Conservation (phyloP, 2,329 filamentous ascomycete species). For the Onygenales sp. region DNA sequence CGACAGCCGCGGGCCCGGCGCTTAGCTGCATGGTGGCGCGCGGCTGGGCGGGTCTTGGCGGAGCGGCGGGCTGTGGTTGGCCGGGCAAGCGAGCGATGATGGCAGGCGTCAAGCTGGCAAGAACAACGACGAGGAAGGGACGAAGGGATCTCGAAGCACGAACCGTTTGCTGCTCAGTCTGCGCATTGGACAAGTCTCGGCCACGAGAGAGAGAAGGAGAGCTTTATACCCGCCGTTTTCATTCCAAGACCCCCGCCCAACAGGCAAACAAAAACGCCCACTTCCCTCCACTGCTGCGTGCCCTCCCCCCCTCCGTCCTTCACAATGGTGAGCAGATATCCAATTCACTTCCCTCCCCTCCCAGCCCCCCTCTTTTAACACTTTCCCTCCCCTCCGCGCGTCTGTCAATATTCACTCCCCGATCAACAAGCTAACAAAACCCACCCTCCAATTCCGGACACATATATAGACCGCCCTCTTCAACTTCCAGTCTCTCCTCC, state of each 20-base stretch:
- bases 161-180: not conserved
- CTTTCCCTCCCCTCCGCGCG: not conserved
- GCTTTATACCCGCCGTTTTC: not conserved
- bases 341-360: too few species aligned
- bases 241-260: too few species aligned
- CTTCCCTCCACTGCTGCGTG: too few species aligned
- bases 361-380: too few species aligned
- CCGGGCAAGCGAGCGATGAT: not conserved
- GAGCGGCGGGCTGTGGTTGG: not conserved
- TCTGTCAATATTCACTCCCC: not conserved
- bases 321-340: too few species aligned
- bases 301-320: too few species aligned
- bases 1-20: not conserved
- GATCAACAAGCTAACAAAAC: not conserved
- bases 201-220: not conserved
- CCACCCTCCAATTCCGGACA: not conserved
- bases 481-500: slow-evolving; percentile 94
- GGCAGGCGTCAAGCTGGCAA: too few species aligned
- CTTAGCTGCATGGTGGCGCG: not conserved
- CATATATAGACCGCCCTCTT: slow-evolving; percentile 74
- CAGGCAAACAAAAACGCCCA: too few species aligned
- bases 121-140: too few species aligned
- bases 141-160: too few species aligned
- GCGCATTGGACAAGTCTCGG: not conserved
- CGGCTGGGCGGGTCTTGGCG: not conserved